Base-by-base conservation (phyloP, 495 filamentous ascomycete species). In the Parmelia sp. region DNA sequence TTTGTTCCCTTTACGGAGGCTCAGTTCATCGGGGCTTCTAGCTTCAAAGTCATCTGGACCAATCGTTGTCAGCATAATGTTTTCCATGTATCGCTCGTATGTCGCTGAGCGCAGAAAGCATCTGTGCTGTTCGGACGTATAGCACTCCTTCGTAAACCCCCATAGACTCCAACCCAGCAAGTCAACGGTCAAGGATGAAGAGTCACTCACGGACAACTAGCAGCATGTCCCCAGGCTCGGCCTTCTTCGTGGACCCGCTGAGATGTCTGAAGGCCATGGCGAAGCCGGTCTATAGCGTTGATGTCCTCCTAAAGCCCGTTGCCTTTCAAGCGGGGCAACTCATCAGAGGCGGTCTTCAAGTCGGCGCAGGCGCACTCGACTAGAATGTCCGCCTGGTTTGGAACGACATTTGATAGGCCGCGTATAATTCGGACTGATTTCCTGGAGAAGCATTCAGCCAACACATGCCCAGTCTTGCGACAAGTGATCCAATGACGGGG, bases 11-110 rank as follows among this genome's bases (percentile, higher is more conserved):
- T 91, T 94, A 40, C 82, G 78, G 69, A 99, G 79, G 68, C 82
- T 94, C 70, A 99, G 83, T 78, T 99, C 95, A 76, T 99, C 95
- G 53, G 88, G 86, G 73, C 91, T 92, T 63, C 93, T 86, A 61
- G 92, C 90, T 69, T 84, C 78, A 75, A 97, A 97, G 75, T 96
- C 91, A 78, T 98, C 81, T 59, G 44, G 14, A 59, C 27, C 11
- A 29, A 58, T 35, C 23, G 25, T 37, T 39, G 66, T 73, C 36
- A 70, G 66, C 31, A 49, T 23, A 35, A 37, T 15, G n/a, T 29
- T 7, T 40, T 3, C 23, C 31, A 23, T 15, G 14, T 14, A 15
- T 36, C 19, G 2, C 21, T 21, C 23, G 40, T 12, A 57, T 4
- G 11, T 27, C 19, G 35, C 29, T 21, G 25, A 60, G 17, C 5